phyloP scores from a whole-genome alignment of 805 yeast genomes.

The Debaryomyces prosopidis region DNA sequence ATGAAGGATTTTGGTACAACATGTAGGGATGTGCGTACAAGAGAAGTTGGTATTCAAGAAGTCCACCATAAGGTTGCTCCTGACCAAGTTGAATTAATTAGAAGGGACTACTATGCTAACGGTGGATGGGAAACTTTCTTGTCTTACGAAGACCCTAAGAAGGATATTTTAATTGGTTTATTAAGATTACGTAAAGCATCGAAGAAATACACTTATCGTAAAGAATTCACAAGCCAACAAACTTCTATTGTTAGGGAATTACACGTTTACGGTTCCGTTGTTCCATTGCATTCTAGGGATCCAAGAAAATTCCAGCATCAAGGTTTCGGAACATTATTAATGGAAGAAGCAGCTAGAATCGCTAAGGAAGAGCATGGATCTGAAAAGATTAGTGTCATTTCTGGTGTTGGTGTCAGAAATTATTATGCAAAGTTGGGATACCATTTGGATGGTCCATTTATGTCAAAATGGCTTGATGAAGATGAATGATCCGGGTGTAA shows the following conservation, averaged over 20 bases:
- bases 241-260: conserved; percentile 95
- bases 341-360: conserved; percentile 98
- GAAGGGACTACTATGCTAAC: conserved; percentile 95
- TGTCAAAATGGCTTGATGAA: conserved; percentile 60
- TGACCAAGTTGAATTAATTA: conserved; percentile 91
- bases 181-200: conserved; percentile 86
- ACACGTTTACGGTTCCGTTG: conserved; percentile 97
- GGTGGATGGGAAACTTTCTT: conserved; percentile 99
- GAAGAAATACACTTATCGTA: conserved; percentile 85
- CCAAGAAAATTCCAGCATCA: conserved; percentile 98
- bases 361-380: conserved; percentile 95
- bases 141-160: conserved; percentile 94
- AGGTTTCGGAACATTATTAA: conserved; percentile 94
- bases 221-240: conserved; percentile 79
- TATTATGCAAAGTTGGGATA: conserved; percentile 93
- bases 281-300: conserved; percentile 93
- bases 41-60: conserved; percentile 98
- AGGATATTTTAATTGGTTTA: conserved; percentile 91
- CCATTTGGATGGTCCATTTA: conserved; percentile 90
- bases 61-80: conserved; percentile 97
- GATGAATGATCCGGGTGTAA: not conserved
- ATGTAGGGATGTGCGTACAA: conserved; percentile 93
- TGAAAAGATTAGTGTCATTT: conserved; percentile 85
- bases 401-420: conserved; percentile 97
- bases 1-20: conserved; percentile 98